Base-by-base conservation (phyloP, 75 land plant species). In the Sequoia sempervirens region DNA sequence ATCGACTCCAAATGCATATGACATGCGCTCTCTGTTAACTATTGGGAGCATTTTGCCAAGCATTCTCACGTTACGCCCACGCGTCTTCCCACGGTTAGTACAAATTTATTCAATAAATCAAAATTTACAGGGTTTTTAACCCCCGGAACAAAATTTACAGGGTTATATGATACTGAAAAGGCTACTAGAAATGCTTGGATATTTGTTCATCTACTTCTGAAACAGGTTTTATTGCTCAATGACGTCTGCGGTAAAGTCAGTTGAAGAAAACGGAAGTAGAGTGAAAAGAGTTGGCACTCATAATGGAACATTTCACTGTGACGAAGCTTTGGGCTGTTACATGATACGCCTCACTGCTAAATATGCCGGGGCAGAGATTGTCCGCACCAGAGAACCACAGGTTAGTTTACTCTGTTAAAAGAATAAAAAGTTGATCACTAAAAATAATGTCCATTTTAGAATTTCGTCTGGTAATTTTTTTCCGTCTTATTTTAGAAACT, bases 241-340 rank as follows among this genome's bases (percentile, higher is more conserved):
- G 80, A 47, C 50, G 28, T 78, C 80, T 41, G 45, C n/a, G 50
- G 50, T 45, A 28, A 45, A 45, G 9, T 43, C 50, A 26, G 52
- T 26, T 26, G 66, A 41, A 41, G 47, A 41, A n/a, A 78, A 43
- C 10, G 80, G 50, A 45, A 41, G 12, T 17, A 41, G 85, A 79
- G 38, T 50, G 45, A 96, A 93, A 91, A 85, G 90, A 18, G 89
- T 96, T 18, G 99, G 99, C 79, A 97, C 99, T 15, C 99, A 97
- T 90, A 91, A 97, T 84, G 99, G 99, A 17, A 91, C 93, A 83
- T 97, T 97, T 87, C 98, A 97, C 84, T 97, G 99, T 88, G 99
- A 97, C 76, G 99, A 97, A 81, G 99, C 98, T 23, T 92, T 97
- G 38, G 99, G 94, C n/a, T 97, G 99, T 92, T 97, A 92, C 93